Conservation (phyloP, 1,139 yeast species). For the Debaryomyces sp. region DNA sequence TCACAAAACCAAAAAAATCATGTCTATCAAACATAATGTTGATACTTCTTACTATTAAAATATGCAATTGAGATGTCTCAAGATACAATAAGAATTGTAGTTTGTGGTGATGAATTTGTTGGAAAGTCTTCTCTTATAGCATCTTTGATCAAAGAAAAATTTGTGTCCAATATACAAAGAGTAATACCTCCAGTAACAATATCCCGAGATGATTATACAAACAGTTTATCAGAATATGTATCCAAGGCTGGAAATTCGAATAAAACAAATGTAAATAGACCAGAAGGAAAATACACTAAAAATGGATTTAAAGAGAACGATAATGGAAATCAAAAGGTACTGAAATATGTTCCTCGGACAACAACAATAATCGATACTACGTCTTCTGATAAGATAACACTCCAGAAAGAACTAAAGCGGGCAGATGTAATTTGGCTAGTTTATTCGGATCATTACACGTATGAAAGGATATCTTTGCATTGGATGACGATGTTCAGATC, state of each 20-base stretch:
- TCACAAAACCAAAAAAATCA: slow-evolving; percentile 2
- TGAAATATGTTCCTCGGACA: slow-evolving; percentile 58
- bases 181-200: slow-evolving; percentile 84
- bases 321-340: slow-evolving; percentile 21
- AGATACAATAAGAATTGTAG: slow-evolving; percentile 71
- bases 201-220: slow-evolving; percentile 41
- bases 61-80: slow-evolving; percentile 31
- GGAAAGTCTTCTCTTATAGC: slow-evolving; percentile 82
- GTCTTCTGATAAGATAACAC: slow-evolving; percentile 58
- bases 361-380: slow-evolving; percentile 82
- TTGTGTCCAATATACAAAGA: slow-evolving; percentile 72
- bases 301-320: slow-evolving; percentile 10
- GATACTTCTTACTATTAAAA: background rate
- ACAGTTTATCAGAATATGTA: slow-evolving; percentile 28
- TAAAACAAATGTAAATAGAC: slow-evolving; percentile 3
- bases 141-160: slow-evolving; percentile 77
- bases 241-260: background rate
- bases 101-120: slow-evolving; percentile 95
- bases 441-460: slow-evolving; percentile 90
- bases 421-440: slow-evolving; percentile 95
- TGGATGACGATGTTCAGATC: slow-evolving; percentile 95
- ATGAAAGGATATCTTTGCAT: slow-evolving; percentile 84
- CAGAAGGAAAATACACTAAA: background rate
- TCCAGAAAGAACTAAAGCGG: slow-evolving; percentile 75
- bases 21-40: too few relatives aligned